Evolutionary conservation across 2,329 filamentous ascomycete species (phyloP), one percentile per base, ranked within the genome.

Genomic region (Cladorrhinum sp.): DNA sequence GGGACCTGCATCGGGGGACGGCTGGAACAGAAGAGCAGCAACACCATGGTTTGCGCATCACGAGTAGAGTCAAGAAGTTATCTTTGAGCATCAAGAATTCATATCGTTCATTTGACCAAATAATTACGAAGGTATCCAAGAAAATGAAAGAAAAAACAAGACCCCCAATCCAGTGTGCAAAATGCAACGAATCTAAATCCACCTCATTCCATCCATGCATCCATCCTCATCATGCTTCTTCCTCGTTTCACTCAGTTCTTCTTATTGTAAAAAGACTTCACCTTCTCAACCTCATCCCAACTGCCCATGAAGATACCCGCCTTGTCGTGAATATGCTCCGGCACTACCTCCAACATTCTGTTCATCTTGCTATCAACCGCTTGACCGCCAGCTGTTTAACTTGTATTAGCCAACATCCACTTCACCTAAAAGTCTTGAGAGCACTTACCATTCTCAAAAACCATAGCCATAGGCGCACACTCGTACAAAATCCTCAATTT

Each of bases 401-500:
- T 7, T 20, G 5, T 41, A 53, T 64, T 18, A 64, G 58, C 51
- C 24, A n/a, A 3, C 22, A 7, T 13, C 27, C 1, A 13, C 16
- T n/a, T 16, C 16, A 22, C 18, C 25, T 4, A 50, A 24, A 18
- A 20, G 8, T 1, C 1, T 20, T 38, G 38, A 45, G 4, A 36
- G 13, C 48, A 80, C 88, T 78, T 76, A 93, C 91, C 95, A 78
- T 99, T 97, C 79, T 99, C 95, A 76, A 99, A 98, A 6, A 99
- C 85, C 88, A 98, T 90, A 23, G 95, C 95, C 95, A 99, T 99
- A 41, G 95, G 95, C 13, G 95, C 95, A 74, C 95, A 99, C 81
- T 99, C 95, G 78, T 99, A 99, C 70, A 99, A 76, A 68, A 99
- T 99, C 66, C 95, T 85, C 68, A 99, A 84, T 82, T 99, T 99